Base-by-base conservation (phyloP, 73 alveolate genomes). In the Paraurostyla sp. region DNA sequence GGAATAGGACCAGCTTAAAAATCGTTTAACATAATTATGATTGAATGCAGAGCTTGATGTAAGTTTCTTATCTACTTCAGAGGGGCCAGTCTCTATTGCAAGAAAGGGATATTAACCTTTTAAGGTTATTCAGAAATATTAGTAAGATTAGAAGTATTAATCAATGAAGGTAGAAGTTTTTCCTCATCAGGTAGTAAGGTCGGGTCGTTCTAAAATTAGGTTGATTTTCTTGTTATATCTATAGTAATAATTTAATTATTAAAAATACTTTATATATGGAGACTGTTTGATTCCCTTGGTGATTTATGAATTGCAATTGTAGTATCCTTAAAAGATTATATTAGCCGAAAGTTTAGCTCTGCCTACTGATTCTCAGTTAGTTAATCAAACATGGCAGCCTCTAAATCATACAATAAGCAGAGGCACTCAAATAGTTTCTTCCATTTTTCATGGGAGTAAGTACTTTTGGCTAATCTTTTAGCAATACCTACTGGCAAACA, bases 11-110 rank as follows among this genome's bases (percentile, higher is more conserved):
- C 89, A 23, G 89, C 89, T 25, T 13, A n/a, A 9, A 78, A 9
- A 54, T 78, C 89, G 40, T 78, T 43, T 42, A 78, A 11, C 52
- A 29, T 51, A 16, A 78, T 54, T 57, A 78, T 78, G 78, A 78
- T 23, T 15, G 76, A 20, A 35, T 78, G 71, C 6, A 78, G 6
- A 1, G 1, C 7, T 35, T 65, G 38, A 30, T 65, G 82, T 38
- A 65, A 36, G 18, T 65, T 58, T 23, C 41, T 15, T 3, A 38
- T 7, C 7, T 38, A 7, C 40, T 33, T 32, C 58, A 65, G 6
- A 22, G 35, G 1, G 4, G 27, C 7, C 9, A 40, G 1, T 38
- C 46, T 0, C 29, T 9, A n/a, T n/a, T n/a, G n/a, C n/a, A n/a
- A n/a, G n/a, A n/a, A n/a, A n/a, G n/a, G n/a, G n/a, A n/a, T n/a